A percentile compares a stretch with the other conserved stretches of the same genome.
Evolutionary conservation across 768 basidiomycete genomes (phyloP).

Genomic region (Antrodiella citrinella): DNA sequence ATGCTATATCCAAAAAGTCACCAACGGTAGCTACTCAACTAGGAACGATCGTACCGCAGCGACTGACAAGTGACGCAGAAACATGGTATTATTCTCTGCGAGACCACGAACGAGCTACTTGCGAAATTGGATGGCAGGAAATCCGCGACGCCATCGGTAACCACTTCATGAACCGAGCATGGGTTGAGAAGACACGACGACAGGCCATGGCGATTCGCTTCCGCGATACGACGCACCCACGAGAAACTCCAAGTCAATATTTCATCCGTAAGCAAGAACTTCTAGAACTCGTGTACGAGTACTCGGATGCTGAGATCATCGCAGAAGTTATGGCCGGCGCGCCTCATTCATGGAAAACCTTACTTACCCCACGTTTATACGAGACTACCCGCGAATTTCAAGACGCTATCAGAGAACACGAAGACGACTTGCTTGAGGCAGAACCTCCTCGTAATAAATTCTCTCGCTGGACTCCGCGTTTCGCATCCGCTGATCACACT

Average conservation of each 20-base stretch:
- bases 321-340: conserved; percentile 28
- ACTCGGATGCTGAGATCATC: conserved; percentile 25
- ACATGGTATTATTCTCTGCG: conserved; percentile 25
- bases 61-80: conserved; percentile 21
- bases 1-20: conserved; percentile 17
- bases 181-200: conserved; percentile 22
- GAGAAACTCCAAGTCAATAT: conserved; percentile 28
- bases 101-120: neutral
- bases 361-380: conserved; percentile 7
- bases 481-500: neutral
- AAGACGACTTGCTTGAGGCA: conserved; percentile 9
- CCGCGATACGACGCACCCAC: conserved; percentile 17
- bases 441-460: neutral
- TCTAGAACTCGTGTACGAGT: conserved; percentile 8
- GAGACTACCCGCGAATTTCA: conserved; percentile 9
- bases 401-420: conserved; percentile 14
- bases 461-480: neutral
- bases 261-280: conserved; percentile 26
- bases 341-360: conserved; percentile 23
- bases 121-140: conserved; percentile 24
- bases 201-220: conserved; percentile 21
- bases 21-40: conserved; percentile 18
- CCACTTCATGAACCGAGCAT: conserved; percentile 28
- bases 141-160: conserved; percentile 18
- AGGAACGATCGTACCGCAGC: conserved; percentile 23